Evolutionary conservation across 2,329 filamentous ascomycete genomes (phyloP).

Genomic region (Ophiocordyceps robertsii): DNA sequence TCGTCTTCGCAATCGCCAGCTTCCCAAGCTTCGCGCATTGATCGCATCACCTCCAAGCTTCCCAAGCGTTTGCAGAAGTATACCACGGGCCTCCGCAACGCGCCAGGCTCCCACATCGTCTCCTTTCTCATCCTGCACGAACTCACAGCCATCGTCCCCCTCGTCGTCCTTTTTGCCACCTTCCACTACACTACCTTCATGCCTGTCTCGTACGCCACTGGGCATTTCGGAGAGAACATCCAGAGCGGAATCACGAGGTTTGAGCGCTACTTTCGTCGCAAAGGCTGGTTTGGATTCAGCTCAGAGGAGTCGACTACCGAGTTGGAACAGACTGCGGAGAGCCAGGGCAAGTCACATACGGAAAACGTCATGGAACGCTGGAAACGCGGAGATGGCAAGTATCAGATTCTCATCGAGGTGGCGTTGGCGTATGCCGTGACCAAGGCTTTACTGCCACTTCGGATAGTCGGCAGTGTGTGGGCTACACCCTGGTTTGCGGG

Average conservation of each 20-base stretch:
- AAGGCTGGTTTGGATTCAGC: conserved; percentile 65
- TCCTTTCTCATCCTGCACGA: conserved; percentile 89
- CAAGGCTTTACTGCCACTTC: conserved; percentile 67
- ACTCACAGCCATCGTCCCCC: conserved; percentile 70
- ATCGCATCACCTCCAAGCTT: conserved; percentile 37
- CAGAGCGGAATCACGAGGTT: conserved; percentile 58
- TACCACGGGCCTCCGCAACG: conserved; percentile 55
- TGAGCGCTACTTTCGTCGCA: conserved; percentile 62
- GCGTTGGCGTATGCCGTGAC: conserved; percentile 85
- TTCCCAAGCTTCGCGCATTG: conserved; percentile 21
- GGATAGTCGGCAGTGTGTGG: conserved; percentile 71
- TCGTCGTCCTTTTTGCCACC: conserved; percentile 57
- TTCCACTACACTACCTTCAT: conserved; percentile 75
- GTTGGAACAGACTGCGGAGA: conserved; percentile 6
- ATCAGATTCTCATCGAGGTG: conserved; percentile 51
- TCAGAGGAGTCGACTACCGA: conserved; percentile 11
- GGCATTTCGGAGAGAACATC: conserved; percentile 35
- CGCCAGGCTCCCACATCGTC: conserved; percentile 69
- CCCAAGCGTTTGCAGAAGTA: conserved; percentile 57
- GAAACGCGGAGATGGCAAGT: conserved; percentile 28
- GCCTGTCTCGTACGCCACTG: conserved; percentile 41
- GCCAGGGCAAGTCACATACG: conserved; percentile 5
- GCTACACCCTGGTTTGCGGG: conserved; percentile 86
- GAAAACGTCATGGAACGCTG: conserved; percentile 20
- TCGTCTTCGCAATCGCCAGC: conserved; percentile 1